These are phyloP conservation scores for Mentha longifolia DNA, from an alignment of 257 asterid genomes.

Conservation along the genomic window DNA sequence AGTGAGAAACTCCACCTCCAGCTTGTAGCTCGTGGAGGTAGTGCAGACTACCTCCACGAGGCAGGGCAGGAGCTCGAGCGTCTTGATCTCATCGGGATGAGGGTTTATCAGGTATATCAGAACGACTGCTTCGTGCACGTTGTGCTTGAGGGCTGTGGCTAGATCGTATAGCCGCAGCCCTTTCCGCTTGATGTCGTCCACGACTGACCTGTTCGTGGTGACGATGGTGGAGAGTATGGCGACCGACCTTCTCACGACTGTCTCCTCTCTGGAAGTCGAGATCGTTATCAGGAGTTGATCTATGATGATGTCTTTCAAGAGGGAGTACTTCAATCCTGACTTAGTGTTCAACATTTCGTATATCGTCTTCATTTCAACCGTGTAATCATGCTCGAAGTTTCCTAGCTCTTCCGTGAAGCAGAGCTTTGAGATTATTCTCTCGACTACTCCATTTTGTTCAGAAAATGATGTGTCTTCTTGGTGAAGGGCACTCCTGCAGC, in stretches of 20 bases:
- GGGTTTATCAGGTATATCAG: slow-evolving; percentile 80
- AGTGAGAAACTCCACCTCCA: slow-evolving; percentile 44
- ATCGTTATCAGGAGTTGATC: slow-evolving; percentile 79
- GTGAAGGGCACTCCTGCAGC: slow-evolving; percentile 38
- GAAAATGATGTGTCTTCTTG: slow-evolving; percentile 46
- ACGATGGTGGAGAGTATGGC: slow-evolving; percentile 73
- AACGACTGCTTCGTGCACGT: slow-evolving; percentile 81
- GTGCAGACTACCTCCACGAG: slow-evolving; percentile 76
- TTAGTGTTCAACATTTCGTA: slow-evolving; percentile 60
- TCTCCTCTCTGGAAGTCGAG: slow-evolving; percentile 72
- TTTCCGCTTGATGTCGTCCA: slow-evolving; percentile 73
- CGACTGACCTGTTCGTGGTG: slow-evolving; percentile 52
- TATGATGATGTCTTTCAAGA: slow-evolving; percentile 73
- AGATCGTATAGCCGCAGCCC: slow-evolving; percentile 75
- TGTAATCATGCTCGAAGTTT: slow-evolving; percentile 53
- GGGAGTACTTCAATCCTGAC: slow-evolving; percentile 72
- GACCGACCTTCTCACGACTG: slow-evolving; percentile 70
- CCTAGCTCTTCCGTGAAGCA: slow-evolving; percentile 68
- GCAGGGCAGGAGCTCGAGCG: slow-evolving; percentile 76
- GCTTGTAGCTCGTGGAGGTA: slow-evolving; percentile 55
- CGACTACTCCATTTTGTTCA: slow-evolving; percentile 62
- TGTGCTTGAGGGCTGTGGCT: slow-evolving; percentile 78
- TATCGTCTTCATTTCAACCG: slow-evolving; percentile 67
- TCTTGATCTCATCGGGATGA: slow-evolving; percentile 76
- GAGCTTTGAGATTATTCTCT: slow-evolving; percentile 71